Percentiles rank a stretch among this genome's conserved stretches.
phyloP scores from a whole-genome alignment of 176 grass and related monocot genomes.

The Microstegium vimineum region DNA sequence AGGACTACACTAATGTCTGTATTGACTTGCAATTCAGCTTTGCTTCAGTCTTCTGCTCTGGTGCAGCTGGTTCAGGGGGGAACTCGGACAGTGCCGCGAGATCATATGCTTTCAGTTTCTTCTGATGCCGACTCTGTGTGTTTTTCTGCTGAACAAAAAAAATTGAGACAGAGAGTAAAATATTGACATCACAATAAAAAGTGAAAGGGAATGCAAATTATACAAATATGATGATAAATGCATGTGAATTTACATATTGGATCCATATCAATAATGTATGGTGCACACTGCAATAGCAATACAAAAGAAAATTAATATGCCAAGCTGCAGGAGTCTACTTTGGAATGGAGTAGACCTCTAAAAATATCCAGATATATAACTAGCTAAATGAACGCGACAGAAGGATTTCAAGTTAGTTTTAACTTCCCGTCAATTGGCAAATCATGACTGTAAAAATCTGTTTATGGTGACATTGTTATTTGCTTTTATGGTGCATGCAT shows the following conservation, averaged over 20 bases:
- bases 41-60: constrained; percentile 16
- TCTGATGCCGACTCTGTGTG: constrained; percentile 47
- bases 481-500: not conserved
- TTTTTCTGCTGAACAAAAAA: constrained; percentile 47
- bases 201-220: not conserved
- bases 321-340: not conserved
- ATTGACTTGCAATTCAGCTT: constrained; percentile 76
- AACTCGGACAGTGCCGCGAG: constrained; percentile 56
- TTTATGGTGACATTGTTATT: not conserved
- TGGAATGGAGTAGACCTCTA: not conserved
- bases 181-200: not conserved
- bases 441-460: not conserved
- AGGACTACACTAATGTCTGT: constrained; percentile 69
- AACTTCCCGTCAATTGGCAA: not conserved
- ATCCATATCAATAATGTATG: not conserved
- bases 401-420: not conserved
- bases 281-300: not conserved
- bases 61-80: constrained; percentile 43
- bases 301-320: not conserved
- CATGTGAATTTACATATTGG: not conserved
- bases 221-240: not conserved
- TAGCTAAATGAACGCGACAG: not conserved
- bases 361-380: not conserved
- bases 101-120: constrained; percentile 87
- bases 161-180: not conserved